Conservation (phyloP, 1,284 basidiomycete species). For the Microbotryum saponariae region DNA sequence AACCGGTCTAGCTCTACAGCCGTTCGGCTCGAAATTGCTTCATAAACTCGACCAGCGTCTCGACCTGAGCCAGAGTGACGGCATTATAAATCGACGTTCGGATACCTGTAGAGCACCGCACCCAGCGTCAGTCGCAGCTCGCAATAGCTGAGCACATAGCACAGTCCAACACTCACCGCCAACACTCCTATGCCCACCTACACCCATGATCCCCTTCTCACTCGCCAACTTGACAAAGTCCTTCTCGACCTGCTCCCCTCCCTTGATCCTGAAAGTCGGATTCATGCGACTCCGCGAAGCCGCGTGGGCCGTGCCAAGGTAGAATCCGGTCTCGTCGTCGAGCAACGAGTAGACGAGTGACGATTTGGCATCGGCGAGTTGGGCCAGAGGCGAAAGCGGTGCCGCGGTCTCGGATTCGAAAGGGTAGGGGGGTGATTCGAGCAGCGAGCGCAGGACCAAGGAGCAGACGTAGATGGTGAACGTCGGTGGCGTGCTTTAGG, state of each 20-base stretch:
- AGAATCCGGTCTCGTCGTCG: conserved; percentile 44
- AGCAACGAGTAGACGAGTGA: conserved; percentile 65
- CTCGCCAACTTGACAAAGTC: conserved; percentile 72
- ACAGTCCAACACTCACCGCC: conserved; percentile 47
- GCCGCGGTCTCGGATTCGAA: conserved; percentile 49
- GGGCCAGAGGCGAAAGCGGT: conserved; percentile 62
- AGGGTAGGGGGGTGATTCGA: conserved; percentile 34
- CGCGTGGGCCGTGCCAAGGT: conserved; percentile 31
- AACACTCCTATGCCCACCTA: conserved; percentile 74
- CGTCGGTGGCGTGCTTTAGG: conserved; percentile 67
- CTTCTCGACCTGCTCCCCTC: conserved; percentile 54
- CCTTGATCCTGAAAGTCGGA: conserved; percentile 66
- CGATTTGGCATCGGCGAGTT: conserved; percentile 63
- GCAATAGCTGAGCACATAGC: too few species aligned
- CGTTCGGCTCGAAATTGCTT: conserved; percentile 38
- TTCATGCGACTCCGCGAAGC: conserved; percentile 65
- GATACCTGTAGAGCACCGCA: conserved; percentile 63
- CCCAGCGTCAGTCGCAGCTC: too few species aligned
- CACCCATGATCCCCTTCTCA: conserved; percentile 64
- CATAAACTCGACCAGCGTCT: conserved; percentile 48
- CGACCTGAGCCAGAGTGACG: conserved; percentile 66
- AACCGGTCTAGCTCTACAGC: too few species aligned
- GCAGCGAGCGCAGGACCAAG: conserved; percentile 69
- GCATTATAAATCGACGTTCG: conserved; percentile 94
- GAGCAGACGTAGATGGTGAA: conserved; percentile 87